Evolutionary conservation across 164 flowering plant species (phyloP).

Genomic region (Vitis rotundifolia): DNA sequence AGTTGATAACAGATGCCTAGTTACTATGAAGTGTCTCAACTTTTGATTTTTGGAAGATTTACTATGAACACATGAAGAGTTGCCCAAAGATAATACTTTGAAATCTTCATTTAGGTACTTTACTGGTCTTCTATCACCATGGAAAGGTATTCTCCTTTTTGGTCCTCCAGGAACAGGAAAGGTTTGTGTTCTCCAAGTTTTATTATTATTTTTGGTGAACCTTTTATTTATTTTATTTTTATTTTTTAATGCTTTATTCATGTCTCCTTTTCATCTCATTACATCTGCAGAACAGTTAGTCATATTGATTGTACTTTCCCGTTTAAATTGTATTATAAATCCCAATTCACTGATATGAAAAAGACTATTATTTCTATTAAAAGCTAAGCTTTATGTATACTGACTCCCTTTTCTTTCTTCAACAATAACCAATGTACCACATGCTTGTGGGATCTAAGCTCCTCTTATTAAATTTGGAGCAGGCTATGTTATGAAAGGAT

Average conservation of each 20-base stretch:
- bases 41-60: neutral
- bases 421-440: too few relatives aligned
- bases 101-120: conserved; percentile 61
- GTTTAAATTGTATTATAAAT: too few relatives aligned
- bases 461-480: too few relatives aligned
- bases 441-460: too few relatives aligned
- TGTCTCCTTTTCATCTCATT: neutral
- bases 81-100: neutral
- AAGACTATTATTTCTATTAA: too few relatives aligned
- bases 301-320: too few relatives aligned
- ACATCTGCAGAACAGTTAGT: too few relatives aligned
- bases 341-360: too few relatives aligned
- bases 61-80: neutral
- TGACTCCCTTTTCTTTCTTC: too few relatives aligned
- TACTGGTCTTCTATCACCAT: conserved; percentile 92
- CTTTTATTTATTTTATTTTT: neutral
- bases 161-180: conserved; percentile 99
- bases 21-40: neutral
- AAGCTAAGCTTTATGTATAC: too few relatives aligned
- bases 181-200: conserved; percentile 42
- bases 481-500: too few relatives aligned
- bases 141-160: conserved; percentile 98
- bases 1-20: too few relatives aligned
- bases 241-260: neutral
- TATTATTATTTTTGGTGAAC: neutral